Base-by-base conservation (phyloP, 2,329 filamentous ascomycete genomes). In the Cercospora berteroae region DNA sequence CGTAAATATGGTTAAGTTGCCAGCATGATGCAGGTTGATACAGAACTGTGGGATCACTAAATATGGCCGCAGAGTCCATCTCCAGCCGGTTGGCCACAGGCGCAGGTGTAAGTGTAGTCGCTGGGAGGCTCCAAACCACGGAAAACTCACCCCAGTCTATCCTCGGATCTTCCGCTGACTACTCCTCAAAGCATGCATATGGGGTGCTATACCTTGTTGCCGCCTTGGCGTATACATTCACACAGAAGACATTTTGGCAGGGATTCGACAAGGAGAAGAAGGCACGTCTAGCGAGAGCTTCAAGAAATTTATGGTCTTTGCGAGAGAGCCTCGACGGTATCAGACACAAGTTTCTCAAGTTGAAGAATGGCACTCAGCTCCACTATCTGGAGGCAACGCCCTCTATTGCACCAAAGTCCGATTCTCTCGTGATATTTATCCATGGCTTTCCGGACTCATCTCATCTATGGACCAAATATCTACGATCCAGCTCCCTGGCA, bases 401-500 rank as follows among this genome's bases (percentile, higher is more conserved):
- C 25, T 12, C 29, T 10, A 4, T 31, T 27, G 20, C 25, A 12
- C 36, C 27, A 23, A 13, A 61, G 2, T 18, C 64, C n/a, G 23
- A 66, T 13, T 60, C 64, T 52, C 56, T 72, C n/a, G 48, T 73
- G 10, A 36, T 69, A 25, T 63, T 69, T 48, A 58, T 69, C 3
- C 69, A 25, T 79, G 72, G 86, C 42, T 88, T 87, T 67, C 86
- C 86, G 6, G 86, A 88, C 71, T 86, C 85, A 65, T 87, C 81
- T 76, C 79, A 82, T 10, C 76, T 88, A 61, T 88, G 85, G 84
- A 80, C 81, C 56, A 77, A 82, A 60, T 75, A 86, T 25, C 76
- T 87, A 20, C 75, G 76, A 44, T 82, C 81, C 48, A 52, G 13
- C 0, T 67, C 76, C 9, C 75, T 81, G 29, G 75, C 77, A 27